These are phyloP conservation scores for Nigrospora sphaerica DNA, from an alignment of 2,329 filamentous ascomycete genomes.

Conservation along the genomic window DNA sequence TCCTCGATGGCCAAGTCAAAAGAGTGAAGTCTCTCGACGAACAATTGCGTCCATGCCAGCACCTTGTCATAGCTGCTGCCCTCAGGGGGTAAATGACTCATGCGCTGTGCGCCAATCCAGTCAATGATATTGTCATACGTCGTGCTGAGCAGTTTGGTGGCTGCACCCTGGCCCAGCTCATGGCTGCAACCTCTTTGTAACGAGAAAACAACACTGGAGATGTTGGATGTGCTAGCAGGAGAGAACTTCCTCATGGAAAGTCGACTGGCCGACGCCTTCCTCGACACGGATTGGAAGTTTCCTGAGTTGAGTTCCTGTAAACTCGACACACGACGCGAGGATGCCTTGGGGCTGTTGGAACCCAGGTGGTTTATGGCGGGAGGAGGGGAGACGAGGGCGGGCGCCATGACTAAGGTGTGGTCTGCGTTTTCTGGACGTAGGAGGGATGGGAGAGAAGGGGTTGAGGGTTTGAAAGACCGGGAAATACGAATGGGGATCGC, in stretches of 20 bases:
- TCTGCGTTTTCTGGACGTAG: too few species aligned
- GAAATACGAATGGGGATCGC: too few species aligned
- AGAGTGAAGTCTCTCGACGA: constrained; percentile 26
- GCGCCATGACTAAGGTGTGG: too few species aligned
- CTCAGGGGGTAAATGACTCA: constrained; percentile 28
- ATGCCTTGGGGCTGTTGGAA: too few species aligned
- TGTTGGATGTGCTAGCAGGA: constrained; percentile 14
- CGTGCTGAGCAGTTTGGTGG: constrained; percentile 16
- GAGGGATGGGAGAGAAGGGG: too few species aligned
- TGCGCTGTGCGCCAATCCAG: constrained; percentile 29
- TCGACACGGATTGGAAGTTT: too few species aligned
- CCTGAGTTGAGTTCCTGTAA: too few species aligned
- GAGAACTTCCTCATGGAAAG: not conserved
- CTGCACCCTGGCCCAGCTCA: constrained; percentile 20
- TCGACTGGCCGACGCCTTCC: too few species aligned
- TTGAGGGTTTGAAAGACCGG: too few species aligned
- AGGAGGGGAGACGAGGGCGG: too few species aligned
- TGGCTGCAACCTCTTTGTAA: constrained; percentile 20
- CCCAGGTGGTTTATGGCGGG: too few species aligned
- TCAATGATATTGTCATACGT: constrained; percentile 20
- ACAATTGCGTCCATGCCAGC: constrained; percentile 28
- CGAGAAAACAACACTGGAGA: constrained; percentile 20
- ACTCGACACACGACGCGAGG: too few species aligned
- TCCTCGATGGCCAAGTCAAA: constrained; percentile 26
- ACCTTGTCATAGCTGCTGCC: constrained; percentile 33